A percentile compares a stretch with the other conserved stretches of the same genome.
Evolutionary conservation across 192 early-diverging fungal species (phyloP).

Genomic region (Allomyces arbusculus): DNA sequence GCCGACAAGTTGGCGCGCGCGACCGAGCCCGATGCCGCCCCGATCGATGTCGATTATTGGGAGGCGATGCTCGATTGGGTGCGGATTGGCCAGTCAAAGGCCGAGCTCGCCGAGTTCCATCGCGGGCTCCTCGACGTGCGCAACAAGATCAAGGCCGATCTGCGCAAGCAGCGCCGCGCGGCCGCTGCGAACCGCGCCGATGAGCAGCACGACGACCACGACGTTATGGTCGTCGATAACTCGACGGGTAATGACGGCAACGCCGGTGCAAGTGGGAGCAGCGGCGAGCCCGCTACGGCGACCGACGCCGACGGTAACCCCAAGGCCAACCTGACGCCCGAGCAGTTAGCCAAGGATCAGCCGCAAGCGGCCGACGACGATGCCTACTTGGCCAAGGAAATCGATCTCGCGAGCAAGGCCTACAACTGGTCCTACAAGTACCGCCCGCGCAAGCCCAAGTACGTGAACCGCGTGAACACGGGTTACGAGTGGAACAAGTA

Average conservation of each 20-base stretch:
- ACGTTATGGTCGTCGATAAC: background rate
- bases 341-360: background rate
- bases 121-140: background rate
- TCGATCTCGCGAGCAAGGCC: conserved; percentile 10
- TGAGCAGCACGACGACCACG: background rate
- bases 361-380: background rate
- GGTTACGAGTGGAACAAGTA: conserved; percentile 99
- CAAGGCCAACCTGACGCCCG: background rate
- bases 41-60: conserved; percentile 91
- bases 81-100: conserved; percentile 65
- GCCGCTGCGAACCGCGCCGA: background rate
- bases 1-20: conserved; percentile 33
- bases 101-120: conserved; percentile 1
- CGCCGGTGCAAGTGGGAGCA: no score
- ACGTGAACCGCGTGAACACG: conserved; percentile 90
- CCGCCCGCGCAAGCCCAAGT: conserved; percentile 81
- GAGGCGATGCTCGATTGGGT: conserved; percentile 55
- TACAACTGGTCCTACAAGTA: conserved; percentile 88
- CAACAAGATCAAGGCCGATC: background rate
- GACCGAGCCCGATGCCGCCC: conserved; percentile 17
- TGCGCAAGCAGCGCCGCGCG: background rate
- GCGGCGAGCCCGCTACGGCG: background rate
- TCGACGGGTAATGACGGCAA: background rate
- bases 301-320: background rate
- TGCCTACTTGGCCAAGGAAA: background rate